These are phyloP conservation scores for Dryas alaskensis DNA, from an alignment of 306 rosid species.

Conservation along the genomic window DNA sequence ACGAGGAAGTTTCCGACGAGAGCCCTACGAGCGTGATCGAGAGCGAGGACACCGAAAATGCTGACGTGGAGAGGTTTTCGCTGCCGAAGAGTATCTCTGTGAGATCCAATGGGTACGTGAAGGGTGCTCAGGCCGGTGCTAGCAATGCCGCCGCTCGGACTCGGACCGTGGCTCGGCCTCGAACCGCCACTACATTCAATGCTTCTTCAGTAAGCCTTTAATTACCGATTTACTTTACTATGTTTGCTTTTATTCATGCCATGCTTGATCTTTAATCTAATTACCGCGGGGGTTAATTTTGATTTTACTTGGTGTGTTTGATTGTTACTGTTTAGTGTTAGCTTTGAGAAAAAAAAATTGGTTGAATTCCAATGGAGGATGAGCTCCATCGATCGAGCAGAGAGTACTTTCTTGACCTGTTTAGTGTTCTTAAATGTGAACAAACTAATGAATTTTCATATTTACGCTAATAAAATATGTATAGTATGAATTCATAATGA, in stretches of 20 bases:
- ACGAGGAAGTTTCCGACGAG: conserved; percentile 43
- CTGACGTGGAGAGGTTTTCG: conserved; percentile 55
- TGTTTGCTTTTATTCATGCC: not conserved
- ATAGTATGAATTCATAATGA: no score
- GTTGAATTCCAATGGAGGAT: not conserved
- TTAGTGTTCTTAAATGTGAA: no score
- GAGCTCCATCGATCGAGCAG: not conserved
- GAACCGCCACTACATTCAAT: conserved; percentile 42
- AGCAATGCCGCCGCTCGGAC: conserved; percentile 43
- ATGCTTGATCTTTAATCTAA: not conserved
- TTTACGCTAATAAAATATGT: no score
- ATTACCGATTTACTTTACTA: conserved; percentile 22
- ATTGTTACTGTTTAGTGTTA: not conserved
- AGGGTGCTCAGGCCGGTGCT: conserved; percentile 38
- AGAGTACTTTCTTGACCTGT: not conserved
- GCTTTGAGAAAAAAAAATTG: not conserved
- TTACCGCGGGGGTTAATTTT: not conserved
- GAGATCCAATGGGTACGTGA: conserved; percentile 77
- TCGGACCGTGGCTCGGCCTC: conserved; percentile 48
- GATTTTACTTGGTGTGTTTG: not conserved
- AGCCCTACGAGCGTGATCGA: conserved; percentile 67
- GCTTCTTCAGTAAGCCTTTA: conserved; percentile 46
- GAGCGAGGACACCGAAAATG: conserved; percentile 38
- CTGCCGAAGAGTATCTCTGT: conserved; percentile 95
- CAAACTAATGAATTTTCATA: no score